phyloP scores from a whole-genome alignment of 495 filamentous ascomycete species.

The Trichoderma reesei region DNA sequence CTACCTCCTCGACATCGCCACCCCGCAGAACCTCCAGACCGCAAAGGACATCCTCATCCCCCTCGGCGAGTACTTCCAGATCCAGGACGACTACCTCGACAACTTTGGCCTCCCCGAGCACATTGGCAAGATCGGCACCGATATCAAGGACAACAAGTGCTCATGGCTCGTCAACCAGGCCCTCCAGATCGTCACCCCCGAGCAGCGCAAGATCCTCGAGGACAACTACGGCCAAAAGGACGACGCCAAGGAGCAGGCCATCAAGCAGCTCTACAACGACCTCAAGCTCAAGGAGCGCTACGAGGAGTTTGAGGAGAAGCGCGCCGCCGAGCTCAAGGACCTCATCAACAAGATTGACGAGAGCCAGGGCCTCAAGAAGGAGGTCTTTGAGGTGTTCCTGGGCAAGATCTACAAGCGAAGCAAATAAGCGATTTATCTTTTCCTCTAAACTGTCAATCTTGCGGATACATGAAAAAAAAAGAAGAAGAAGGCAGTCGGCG shows the following conservation, averaged over 20 bases:
- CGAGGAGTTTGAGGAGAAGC: conserved; percentile 77
- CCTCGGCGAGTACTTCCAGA: conserved; percentile 98
- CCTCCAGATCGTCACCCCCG: conserved; percentile 59
- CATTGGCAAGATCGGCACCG: conserved; percentile 97
- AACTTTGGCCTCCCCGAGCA: conserved; percentile 82
- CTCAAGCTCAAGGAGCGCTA: conserved; percentile 73
- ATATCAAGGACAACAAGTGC: conserved; percentile 99
- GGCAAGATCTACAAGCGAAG: conserved; percentile 94
- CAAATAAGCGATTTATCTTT: conserved; percentile 46
- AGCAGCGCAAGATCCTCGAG: conserved; percentile 74
- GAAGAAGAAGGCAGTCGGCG: neutral
- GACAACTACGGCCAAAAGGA: conserved; percentile 89
- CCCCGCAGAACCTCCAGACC: conserved; percentile 71
- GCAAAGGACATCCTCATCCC: conserved; percentile 89
- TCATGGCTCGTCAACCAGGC: conserved; percentile 96
- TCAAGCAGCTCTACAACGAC: conserved; percentile 83
- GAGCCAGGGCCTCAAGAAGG: conserved; percentile 75
- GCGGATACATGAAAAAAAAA: neutral
- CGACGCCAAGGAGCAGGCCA: conserved; percentile 60
- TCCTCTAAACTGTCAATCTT: neutral
- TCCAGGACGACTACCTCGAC: conserved; percentile 98
- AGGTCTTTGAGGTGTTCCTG: conserved; percentile 82
- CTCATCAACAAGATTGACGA: conserved; percentile 78
- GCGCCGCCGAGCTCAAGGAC: conserved; percentile 59
- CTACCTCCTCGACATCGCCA: conserved; percentile 70